Conservation (phyloP, 1,139 yeast species). For the Geotrichum klebahnii region DNA sequence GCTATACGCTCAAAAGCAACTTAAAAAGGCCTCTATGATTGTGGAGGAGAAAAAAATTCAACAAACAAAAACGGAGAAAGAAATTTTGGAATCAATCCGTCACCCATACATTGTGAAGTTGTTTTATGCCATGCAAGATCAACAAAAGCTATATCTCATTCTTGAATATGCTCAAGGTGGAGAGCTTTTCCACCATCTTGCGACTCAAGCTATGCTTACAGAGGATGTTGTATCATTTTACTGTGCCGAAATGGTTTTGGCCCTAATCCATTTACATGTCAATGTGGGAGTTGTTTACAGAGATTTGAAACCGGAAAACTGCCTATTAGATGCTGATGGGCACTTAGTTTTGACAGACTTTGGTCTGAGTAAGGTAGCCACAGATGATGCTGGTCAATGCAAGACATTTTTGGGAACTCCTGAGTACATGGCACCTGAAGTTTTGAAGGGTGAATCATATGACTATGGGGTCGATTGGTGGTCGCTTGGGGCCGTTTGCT, state of each 20-base stretch:
- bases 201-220: constrained; percentile 75
- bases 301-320: constrained; percentile 91
- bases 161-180: constrained; percentile 92
- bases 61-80: constrained; percentile 67
- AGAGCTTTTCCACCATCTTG: constrained; percentile 80
- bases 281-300: constrained; percentile 80
- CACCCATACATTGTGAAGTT: constrained; percentile 88
- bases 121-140: constrained; percentile 86
- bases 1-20: constrained; percentile 83
- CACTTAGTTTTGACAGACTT: constrained; percentile 85
- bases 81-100: constrained; percentile 62
- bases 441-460: constrained; percentile 77
- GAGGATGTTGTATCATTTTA: constrained; percentile 79
- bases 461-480: constrained; percentile 93
- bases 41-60: constrained; percentile 50
- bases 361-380: constrained; percentile 76
- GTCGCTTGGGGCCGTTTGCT: constrained; percentile 89
- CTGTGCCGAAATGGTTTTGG: constrained; percentile 81
- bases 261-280: constrained; percentile 76
- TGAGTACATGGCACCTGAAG: constrained; percentile 96
- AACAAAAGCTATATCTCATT: constrained; percentile 69
- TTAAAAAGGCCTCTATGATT: constrained; percentile 70
- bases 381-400: constrained; percentile 45
- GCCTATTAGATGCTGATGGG: constrained; percentile 74
- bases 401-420: constrained; percentile 89